These are phyloP conservation scores for Wickerhamiella kazuoi DNA, from an alignment of 805 yeast species.

Conservation along the genomic window DNA sequence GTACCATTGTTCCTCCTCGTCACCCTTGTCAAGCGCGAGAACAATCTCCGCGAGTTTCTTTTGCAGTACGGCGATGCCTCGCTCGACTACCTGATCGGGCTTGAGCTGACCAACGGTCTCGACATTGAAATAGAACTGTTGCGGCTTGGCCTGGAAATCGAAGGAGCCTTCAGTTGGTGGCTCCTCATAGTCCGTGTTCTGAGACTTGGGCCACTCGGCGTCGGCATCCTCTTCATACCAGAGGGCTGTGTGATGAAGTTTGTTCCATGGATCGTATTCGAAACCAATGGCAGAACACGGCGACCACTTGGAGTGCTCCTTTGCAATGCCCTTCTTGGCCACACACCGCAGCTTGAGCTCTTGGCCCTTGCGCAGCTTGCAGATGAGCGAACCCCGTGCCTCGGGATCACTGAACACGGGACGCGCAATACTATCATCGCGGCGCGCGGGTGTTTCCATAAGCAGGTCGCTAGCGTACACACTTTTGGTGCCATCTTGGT, in stretches of 20 bases:
- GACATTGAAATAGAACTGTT: constrained; percentile 67
- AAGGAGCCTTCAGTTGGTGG: constrained; percentile 82
- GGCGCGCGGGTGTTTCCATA: constrained; percentile 26
- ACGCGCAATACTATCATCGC: constrained; percentile 40
- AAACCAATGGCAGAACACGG: constrained; percentile 92
- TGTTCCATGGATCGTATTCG: constrained; percentile 98
- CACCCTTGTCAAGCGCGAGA: constrained; percentile 37
- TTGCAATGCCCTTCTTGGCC: constrained; percentile 93
- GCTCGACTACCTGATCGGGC: constrained; percentile 74
- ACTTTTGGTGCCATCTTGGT: constrained; percentile 70
- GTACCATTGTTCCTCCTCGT: constrained; percentile 14
- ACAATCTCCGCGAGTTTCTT: constrained; percentile 79
- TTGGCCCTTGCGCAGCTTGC: constrained; percentile 83
- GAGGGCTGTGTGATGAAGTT: constrained; percentile 82
- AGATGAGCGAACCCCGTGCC: constrained; percentile 71
- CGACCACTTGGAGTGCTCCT: constrained; percentile 98
- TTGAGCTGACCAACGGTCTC: constrained; percentile 84
- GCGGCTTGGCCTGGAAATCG: constrained; percentile 70
- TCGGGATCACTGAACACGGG: constrained; percentile 72
- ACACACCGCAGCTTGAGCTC: constrained; percentile 77
- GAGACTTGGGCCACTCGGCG: constrained; percentile 83
- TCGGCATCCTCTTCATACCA: constrained; percentile 89
- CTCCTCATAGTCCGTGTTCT: constrained; percentile 90
- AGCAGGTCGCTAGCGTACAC: constrained; percentile 73
- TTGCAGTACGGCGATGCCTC: constrained; percentile 73